Conservation (phyloP, 2,329 filamentous ascomycete species). For the Xylaria polymorpha region DNA sequence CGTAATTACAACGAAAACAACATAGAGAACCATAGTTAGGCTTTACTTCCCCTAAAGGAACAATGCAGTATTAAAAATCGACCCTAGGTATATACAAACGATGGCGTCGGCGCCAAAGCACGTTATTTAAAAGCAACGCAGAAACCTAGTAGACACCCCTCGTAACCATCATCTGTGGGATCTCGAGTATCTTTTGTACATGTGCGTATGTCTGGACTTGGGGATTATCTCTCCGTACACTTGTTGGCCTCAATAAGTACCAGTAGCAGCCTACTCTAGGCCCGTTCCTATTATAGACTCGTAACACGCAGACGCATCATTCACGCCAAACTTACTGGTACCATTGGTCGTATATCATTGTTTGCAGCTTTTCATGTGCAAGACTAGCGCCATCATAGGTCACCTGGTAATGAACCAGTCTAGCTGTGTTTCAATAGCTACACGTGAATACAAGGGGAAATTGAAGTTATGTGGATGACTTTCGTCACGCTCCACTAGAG, state of each 20-base stretch:
- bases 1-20: no score
- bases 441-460: conserved; percentile 74
- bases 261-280: not conserved
- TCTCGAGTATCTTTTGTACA: not conserved
- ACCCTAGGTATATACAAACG: not conserved
- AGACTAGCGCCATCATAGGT: conserved; percentile 83
- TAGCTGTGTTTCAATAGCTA: conserved; percentile 90
- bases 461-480: conserved; percentile 92
- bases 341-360: conserved; percentile 92
- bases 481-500: conserved; percentile 86
- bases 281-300: not conserved
- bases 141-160: not conserved
- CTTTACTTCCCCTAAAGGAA: not conserved
- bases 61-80: not conserved
- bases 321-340: conserved; percentile 85
- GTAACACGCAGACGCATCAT: not conserved
- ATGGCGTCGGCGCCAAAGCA: not conserved
- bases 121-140: not conserved
- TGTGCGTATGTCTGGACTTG: not conserved
- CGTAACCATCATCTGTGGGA: not conserved
- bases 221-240: not conserved
- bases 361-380: conserved; percentile 76
- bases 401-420: conserved; percentile 92
- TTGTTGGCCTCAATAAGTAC: not conserved
- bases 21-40: no score